Conservation (phyloP, 164 flowering plant genomes). For the Vitis vinifera region ASM3070453v1 NC_081815.1:10103001-10103500, state of each 20-base stretch:
- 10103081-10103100: neutral
- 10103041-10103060: neutral
- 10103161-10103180: no score
- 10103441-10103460: conserved; percentile 26
- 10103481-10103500: conserved; percentile 27
- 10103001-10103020: no score
- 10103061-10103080: neutral
- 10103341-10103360: neutral
- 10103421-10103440: conserved; percentile 12
- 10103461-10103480: conserved; percentile 21
- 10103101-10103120: neutral
- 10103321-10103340: conserved; percentile 30
- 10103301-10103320: conserved; percentile 33
- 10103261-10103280: conserved; percentile 18
- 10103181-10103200: no score
- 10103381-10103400: neutral
- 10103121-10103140: neutral
- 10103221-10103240: neutral
- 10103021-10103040: neutral
- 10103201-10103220: no score
- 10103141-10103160: neutral
- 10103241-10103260: neutral
- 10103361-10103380: neutral
- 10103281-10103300: conserved; percentile 24
- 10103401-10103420: neutral